Evolutionary conservation across 208 protist genomes (phyloP), one percentile per base, ranked within the genome.

Genomic region (Vickermania spadyakhi): DNA sequence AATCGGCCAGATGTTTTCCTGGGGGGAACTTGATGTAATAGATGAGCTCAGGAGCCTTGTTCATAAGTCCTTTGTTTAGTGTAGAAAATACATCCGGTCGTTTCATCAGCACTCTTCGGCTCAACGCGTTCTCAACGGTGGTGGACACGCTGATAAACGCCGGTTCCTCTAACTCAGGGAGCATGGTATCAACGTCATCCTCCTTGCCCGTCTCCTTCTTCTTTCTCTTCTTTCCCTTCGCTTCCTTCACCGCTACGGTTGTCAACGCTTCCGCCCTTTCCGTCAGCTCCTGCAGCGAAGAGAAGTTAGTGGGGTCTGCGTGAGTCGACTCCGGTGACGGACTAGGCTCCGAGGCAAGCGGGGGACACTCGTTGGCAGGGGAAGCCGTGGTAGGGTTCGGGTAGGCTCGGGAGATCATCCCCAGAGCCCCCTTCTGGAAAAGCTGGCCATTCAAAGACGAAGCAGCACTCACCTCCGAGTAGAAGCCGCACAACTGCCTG

Each of bases 81-180:
- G 60, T 49, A 2, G 76, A 78, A 60, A 93, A 93, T n/a, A 81
- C 77, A 60, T 73, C 77, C 18, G 82, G 81, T 2, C 85, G 72
- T 23, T 71, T 70, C 28, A 72, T 71, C 21, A 85, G 29, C 18
- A 89, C 75, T 2, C 75, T 49, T 11, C 52, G 60, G 13, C 86
- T 80, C 3, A 93, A 68, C 1, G 79, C 74, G 2, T 79, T 73
- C 58, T 93, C 80, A 3, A 93, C 62, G 18, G 76, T 86, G 23
- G 79, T 73, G 5, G 64, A 71, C n/a, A 88, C 72, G 0, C 51
- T 52, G 1, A 93, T 50, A 31, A 79, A 88, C 1, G 18, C 60
- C 28, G 86, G 81, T 60, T 92, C 85, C 3, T 49, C 56, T 18
- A 28, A 29, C 4, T 3, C n/a, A 30, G 28, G 57, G n/a, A 56